Evolutionary conservation across 345 rosid genomes (phyloP).

Genomic region (Hypericum perforatum): DNA sequence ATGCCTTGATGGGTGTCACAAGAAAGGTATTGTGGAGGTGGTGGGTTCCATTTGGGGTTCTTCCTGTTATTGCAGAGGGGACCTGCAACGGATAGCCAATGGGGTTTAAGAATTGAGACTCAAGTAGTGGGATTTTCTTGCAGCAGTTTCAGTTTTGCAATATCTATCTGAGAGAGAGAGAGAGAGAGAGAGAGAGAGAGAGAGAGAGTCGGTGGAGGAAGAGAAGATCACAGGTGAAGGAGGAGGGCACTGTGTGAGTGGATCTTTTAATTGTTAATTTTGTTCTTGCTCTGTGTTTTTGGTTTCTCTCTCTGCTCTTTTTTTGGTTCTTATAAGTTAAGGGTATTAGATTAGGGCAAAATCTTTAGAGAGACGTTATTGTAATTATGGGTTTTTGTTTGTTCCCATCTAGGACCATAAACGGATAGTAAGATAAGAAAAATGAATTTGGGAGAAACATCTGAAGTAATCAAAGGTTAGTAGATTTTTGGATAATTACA

Average conservation of each 20-base stretch:
- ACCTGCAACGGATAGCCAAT: no score
- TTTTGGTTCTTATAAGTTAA: constrained; percentile 2
- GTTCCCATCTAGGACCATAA: not conserved
- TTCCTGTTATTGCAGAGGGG: no score
- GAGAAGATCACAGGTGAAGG: constrained; percentile 19
- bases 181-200: constrained; percentile 7
- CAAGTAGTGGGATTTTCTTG: no score
- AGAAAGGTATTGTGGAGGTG: not conserved
- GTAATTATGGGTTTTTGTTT: constrained; percentile 8
- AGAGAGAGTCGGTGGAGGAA: constrained; percentile 24
- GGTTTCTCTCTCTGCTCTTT: constrained; percentile 21
- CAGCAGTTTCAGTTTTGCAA: no score
- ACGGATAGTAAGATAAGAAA: not conserved
- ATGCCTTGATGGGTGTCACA: no score
- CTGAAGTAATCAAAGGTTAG: no score
- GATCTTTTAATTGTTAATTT: no score
- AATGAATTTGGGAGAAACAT: no score
- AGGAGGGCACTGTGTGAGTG: no score
- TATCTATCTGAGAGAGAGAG: constrained; percentile 1
- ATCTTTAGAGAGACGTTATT: constrained; percentile 21
- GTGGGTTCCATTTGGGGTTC: no score
- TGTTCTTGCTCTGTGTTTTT: not conserved
- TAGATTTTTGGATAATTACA: no score
- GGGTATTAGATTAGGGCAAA: constrained; percentile 8
- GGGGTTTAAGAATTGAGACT: no score